A percentile compares a stretch with the other conserved stretches of the same genome.
phyloP scores from a whole-genome alignment of 1,284 basidiomycete genomes.

The Tetrapyrgos nigripes region DNA sequence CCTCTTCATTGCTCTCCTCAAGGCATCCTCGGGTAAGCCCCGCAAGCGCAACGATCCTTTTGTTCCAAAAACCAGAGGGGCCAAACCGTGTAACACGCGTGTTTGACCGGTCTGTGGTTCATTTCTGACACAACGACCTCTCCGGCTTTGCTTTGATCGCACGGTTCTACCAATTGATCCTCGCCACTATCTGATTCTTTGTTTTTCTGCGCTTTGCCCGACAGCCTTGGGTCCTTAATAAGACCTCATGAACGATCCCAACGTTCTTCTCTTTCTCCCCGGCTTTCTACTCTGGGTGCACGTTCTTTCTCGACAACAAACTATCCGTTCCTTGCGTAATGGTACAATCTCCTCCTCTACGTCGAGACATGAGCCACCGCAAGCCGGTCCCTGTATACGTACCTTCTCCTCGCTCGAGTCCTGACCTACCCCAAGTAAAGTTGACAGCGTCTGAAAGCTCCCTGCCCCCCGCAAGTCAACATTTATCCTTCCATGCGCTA shows the following conservation, averaged over 20 bases:
- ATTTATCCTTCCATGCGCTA: background rate
- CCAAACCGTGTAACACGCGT: background rate
- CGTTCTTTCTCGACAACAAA: conserved; percentile 6
- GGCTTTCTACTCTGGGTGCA: background rate
- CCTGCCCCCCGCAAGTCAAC: conserved; percentile 20
- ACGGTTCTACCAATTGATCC: background rate
- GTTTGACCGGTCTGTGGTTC: background rate
- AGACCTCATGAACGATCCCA: background rate
- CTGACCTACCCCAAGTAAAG: background rate
- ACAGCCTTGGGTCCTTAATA: background rate
- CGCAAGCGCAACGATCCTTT: background rate
- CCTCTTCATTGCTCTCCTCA: background rate
- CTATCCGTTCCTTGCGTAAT: conserved; percentile 23
- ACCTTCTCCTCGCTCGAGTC: conserved; percentile 60
- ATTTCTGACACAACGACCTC: background rate
- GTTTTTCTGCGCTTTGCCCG: background rate
- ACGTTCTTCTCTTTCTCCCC: background rate
- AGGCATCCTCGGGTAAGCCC: background rate
- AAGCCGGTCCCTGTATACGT: conserved; percentile 71
- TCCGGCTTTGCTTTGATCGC: background rate
- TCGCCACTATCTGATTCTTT: background rate
- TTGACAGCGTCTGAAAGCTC: background rate
- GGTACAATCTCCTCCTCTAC: conserved; percentile 21
- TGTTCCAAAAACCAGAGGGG: background rate
- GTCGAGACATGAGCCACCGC: conserved; percentile 61